Evolutionary conservation across 2,329 filamentous ascomycete genomes (phyloP), one percentile per base, ranked within the genome.

Genomic region (Zasmidium angulare): DNA sequence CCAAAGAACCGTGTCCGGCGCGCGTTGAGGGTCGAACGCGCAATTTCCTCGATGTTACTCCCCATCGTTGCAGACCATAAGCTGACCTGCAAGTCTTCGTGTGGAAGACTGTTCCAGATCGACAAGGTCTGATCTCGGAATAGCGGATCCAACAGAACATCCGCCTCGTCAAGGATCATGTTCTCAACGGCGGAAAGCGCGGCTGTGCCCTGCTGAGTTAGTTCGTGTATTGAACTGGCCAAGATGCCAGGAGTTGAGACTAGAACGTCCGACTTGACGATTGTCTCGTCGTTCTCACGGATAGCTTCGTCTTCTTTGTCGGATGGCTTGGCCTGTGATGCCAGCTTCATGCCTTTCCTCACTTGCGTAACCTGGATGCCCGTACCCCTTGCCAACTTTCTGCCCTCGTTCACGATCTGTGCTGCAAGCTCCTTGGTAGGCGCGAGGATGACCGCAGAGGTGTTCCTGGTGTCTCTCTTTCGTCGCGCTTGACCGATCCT

Each of bases 21-120:
- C 9, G 81, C 76, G 43, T 81, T 77, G 53, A 95, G 83, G 14
- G 87, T 88, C n/a, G 85, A 84, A 6, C 84, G 84, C 50, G 91
- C 84, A 7, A 97, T 80, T 20, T 87, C 81, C 77, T 99, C 95
- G 46, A 98, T 90, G 67, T 89, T 95, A 17, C 93, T 96, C 2
- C 90, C 91, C 88, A 99, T 97, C 0, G 95, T 99, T 14, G 95
- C 95, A 14, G 95, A 98, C 92, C 93, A 99, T 61, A 96, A 87
- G 10, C 89, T 91, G 2, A 91, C 82, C 22, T 87, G 84, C 9
- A 98, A 79, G n/a, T 82, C 76, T 2, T 85, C 80, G 66, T 88
- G 87, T 1, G 81, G 86, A 74, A 93, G 93, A 2, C 89, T 85
- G 46, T 85, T 84, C 92, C 93, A 97, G 63, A 98, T 87, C 2